phyloP scores from a whole-genome alignment of 2,329 filamentous ascomycete genomes.

The Talaromyces sp. region DNA sequence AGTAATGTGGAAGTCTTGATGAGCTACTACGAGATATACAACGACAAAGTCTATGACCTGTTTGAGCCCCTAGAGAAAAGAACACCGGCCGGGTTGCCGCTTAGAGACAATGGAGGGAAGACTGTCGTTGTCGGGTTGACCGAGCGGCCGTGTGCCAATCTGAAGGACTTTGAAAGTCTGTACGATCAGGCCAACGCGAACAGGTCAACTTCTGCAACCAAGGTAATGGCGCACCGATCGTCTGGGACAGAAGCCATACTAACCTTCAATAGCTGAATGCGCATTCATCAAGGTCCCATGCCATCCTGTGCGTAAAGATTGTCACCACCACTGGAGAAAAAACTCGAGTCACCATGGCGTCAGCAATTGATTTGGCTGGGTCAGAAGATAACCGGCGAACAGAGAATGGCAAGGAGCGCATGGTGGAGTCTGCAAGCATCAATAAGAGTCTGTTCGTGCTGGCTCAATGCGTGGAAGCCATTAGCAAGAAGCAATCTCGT shows the following conservation, averaged over 20 bases:
- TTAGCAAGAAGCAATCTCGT: constrained; percentile 67
- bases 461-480: constrained; percentile 92
- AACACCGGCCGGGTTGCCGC: constrained; percentile 70
- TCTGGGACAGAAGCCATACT: constrained; percentile 9
- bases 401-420: constrained; percentile 84
- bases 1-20: constrained; percentile 70
- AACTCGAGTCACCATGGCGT: constrained; percentile 74
- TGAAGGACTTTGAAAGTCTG: constrained; percentile 84
- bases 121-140: constrained; percentile 82
- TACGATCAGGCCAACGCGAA: constrained; percentile 93
- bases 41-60: constrained; percentile 89
- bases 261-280: constrained; percentile 64
- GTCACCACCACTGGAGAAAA: constrained; percentile 67
- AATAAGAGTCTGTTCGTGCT: constrained; percentile 96
- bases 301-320: constrained; percentile 85
- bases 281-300: constrained; percentile 84
- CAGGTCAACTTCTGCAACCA: constrained; percentile 82
- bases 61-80: constrained; percentile 86
- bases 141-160: constrained; percentile 72
- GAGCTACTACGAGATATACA: constrained; percentile 96
- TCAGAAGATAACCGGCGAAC: constrained; percentile 94
- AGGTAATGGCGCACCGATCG: constrained; percentile 42
- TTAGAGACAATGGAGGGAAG: constrained; percentile 81
- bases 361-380: constrained; percentile 89
- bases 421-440: constrained; percentile 94